A percentile compares a stretch with the other conserved stretches of the same genome.
phyloP scores from a whole-genome alignment of 2,329 filamentous ascomycete species.

The Xylariales sp. region DNA sequence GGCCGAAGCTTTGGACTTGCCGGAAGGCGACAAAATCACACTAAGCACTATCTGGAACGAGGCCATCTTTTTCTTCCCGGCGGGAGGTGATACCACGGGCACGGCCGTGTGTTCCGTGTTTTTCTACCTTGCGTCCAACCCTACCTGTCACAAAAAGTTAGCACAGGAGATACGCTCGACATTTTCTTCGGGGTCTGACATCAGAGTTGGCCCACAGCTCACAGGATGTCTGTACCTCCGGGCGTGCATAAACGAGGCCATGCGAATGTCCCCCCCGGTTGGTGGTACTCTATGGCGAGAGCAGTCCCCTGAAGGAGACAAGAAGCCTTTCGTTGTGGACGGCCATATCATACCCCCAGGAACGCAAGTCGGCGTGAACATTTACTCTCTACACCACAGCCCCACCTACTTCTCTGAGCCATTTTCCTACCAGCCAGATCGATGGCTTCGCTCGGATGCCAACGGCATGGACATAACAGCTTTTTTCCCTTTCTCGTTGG shows the following conservation, averaged over 20 bases:
- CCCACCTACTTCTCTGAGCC: conserved; percentile 24
- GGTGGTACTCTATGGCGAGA: conserved; percentile 13
- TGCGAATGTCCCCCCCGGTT: conserved; percentile 11
- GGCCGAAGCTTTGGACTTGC: not conserved
- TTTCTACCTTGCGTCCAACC: too few relatives aligned
- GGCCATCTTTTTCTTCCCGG: conserved; percentile 10
- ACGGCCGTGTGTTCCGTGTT: too few relatives aligned
- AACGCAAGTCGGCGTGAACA: conserved; percentile 18
- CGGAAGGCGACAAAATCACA: not conserved
- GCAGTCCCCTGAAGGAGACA: not conserved
- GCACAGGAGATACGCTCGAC: too few relatives aligned
- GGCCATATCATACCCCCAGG: conserved; percentile 21
- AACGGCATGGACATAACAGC: too few relatives aligned
- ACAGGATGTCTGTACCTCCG: conserved; percentile 14
- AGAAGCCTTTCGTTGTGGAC: conserved; percentile 23
- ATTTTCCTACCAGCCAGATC: conserved; percentile 1
- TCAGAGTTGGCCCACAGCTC: not conserved
- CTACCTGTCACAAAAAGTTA: too few relatives aligned
- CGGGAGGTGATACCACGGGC: not conserved
- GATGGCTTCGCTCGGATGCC: too few relatives aligned
- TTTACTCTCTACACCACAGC: conserved; percentile 26
- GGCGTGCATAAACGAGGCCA: conserved; percentile 17
- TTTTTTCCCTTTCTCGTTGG: conserved; percentile 52
- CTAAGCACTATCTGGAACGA: conserved; percentile 1
- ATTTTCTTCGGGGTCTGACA: too few relatives aligned